Conservation (phyloP, 192 early-diverging fungal genomes). For the Rhizophagus sp. region DNA sequence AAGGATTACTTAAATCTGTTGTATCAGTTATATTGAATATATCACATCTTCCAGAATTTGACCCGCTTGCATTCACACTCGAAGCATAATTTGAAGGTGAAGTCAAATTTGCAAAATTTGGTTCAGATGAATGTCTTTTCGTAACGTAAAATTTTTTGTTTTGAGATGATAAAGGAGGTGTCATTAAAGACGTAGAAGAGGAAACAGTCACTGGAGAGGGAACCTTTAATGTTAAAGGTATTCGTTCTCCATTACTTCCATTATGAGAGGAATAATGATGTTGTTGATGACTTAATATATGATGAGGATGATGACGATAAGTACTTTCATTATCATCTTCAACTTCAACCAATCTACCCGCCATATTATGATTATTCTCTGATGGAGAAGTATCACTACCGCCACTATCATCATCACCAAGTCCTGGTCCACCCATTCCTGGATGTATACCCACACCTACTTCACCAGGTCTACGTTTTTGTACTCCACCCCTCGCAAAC, state of each 20-base stretch:
- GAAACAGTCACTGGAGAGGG: not conserved
- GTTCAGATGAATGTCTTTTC: conserved; percentile 2
- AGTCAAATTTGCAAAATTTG: not conserved
- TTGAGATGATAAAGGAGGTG: not conserved
- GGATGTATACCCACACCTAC: not conserved
- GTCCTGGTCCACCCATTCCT: not conserved
- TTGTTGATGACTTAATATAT: not conserved
- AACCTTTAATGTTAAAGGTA: not conserved
- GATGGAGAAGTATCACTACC: conserved; percentile 13
- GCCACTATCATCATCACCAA: conserved; percentile 23
- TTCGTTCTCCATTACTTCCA: not conserved
- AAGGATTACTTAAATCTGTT: not conserved
- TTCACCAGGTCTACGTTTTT: conserved; percentile 33
- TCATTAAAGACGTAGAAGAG: conserved; percentile 3
- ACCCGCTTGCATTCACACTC: not conserved
- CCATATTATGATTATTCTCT: not conserved
- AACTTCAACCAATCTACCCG: conserved; percentile 15
- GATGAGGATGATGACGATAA: conserved; percentile 11
- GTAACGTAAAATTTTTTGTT: not conserved
- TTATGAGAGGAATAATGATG: conserved; percentile 5
- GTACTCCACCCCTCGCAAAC: conserved; percentile 29
- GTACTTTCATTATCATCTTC: conserved; percentile 6
- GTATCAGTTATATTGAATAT: not conserved
- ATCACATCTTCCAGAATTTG: not conserved
- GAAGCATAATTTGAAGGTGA: not conserved